phyloP scores from a whole-genome alignment of 148 eudicot genomes.

The Diospyros kaki region DNA sequence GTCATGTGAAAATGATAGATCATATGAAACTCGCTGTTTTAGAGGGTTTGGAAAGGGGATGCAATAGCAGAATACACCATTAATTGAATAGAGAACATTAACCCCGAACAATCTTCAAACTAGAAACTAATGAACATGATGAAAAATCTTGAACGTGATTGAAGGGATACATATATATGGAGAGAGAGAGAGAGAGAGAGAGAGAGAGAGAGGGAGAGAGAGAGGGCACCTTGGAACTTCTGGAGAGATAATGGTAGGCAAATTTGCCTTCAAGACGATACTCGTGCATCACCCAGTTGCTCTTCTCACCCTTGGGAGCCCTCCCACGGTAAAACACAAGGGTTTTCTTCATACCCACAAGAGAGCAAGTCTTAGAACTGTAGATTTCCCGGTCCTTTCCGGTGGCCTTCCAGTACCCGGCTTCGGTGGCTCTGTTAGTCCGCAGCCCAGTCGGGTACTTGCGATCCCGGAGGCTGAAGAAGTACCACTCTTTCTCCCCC shows the following conservation, averaged over 20 bases:
- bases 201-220: constrained; percentile 2
- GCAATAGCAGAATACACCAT: no score
- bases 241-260: constrained; percentile 78
- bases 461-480: constrained; percentile 79
- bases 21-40: no score
- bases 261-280: constrained; percentile 92
- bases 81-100: no score
- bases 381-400: constrained; percentile 91
- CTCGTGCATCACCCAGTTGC: constrained; percentile 98
- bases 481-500: constrained; percentile 99
- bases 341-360: constrained; percentile 98
- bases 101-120: no score
- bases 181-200: neutral
- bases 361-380: constrained; percentile 65
- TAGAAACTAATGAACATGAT: no score
- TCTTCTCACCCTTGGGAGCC: constrained; percentile 93
- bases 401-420: constrained; percentile 99
- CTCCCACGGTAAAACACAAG: constrained; percentile 89
- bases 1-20: no score
- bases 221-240: constrained; percentile 60
- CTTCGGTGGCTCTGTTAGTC: constrained; percentile 83
- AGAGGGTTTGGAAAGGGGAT: no score
- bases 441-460: constrained; percentile 92
- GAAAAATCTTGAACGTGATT: no score
- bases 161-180: no score